Base-by-base conservation (phyloP, 2,329 filamentous ascomycete species). In the Lasiodiplodia theobromae region DNA sequence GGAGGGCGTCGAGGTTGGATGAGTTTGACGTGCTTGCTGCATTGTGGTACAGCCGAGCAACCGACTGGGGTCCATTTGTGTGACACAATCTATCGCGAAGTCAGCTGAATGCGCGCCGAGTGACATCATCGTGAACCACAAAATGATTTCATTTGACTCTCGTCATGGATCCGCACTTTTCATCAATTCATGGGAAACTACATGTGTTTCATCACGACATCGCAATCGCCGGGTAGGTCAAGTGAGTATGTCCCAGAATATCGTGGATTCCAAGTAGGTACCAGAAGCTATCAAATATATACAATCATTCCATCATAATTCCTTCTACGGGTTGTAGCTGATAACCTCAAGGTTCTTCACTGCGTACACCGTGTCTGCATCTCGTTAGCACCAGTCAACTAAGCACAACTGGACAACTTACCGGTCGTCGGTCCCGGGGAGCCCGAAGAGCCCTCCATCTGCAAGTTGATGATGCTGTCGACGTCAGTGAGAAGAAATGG, bases 391-490 rank as follows among this genome's bases (percentile, higher is more conserved):
- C n/a, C n/a, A n/a, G n/a, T n/a, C 73, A 74, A 37, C 18, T 14
- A 28, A 6, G 5, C 18, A 14, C 16, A 6, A 18, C 21, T 31
- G 2, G 21, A 18, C 2, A 2, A 64, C 60, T 64, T 64, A 64
- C 60, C 16, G 8, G 60, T 64, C 60, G 60, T 64, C 14, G 47
- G 60, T 6, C 60, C 60, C 10, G 60, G 60, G 2, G 60, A 51
- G 21, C 60, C 60, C 58, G 74, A 76, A 38, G 71, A 73, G 5
- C 76, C 76, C 63, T 77, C 75, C 76, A 78, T 78, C 71, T 78
- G 76, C 34, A 77, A 57, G 69, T 78, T 75, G 58, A 78, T 76
- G 14, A 78, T 72, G 14, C 73, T 74, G 38, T 14, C 12, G 11
- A 21, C n/a, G 23, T 56, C 40, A 25, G 40, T 0, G 14, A 12